Evolutionary conservation across 2,329 filamentous ascomycete species (phyloP).

Genomic region (Dothistroma pini): DNA sequence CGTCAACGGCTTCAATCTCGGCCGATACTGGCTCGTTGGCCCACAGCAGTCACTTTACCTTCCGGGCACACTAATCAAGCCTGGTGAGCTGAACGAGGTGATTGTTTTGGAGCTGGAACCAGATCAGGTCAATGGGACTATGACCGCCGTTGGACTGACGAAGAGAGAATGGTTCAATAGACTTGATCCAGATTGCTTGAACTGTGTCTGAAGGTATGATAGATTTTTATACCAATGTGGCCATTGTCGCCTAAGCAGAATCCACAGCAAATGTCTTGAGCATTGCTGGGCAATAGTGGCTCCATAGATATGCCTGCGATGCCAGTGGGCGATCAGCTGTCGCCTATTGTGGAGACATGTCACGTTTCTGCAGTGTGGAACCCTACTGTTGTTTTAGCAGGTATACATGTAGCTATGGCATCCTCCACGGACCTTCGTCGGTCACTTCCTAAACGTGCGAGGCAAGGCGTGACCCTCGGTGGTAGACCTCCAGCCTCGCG

Average conservation of each 20-base stretch:
- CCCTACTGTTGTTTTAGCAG: neutral
- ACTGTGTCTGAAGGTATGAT: constrained; percentile 4
- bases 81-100: constrained; percentile 3
- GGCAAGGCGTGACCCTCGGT: neutral
- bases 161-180: constrained; percentile 10
- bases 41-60: constrained; percentile 16
- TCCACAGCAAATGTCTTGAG: neutral
- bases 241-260: neutral
- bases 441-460: neutral
- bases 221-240: neutral
- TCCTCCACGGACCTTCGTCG: neutral
- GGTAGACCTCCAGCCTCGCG: neutral
- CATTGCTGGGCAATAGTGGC: neutral
- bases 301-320: neutral
- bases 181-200: constrained; percentile 10
- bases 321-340: neutral
- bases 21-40: constrained; percentile 14
- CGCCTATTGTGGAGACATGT: neutral
- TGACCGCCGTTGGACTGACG: constrained; percentile 7
- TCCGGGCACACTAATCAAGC: constrained; percentile 8
- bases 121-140: constrained; percentile 8
- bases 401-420: neutral
- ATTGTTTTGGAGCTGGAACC: constrained; percentile 13
- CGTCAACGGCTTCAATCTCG: constrained; percentile 14
- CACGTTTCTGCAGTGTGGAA: neutral